Percentiles rank a stretch among this genome's conserved stretches.
These are phyloP conservation scores for Stephania yunnanensis DNA, from an alignment of 164 flowering plant species.

Conservation along the genomic window DNA sequence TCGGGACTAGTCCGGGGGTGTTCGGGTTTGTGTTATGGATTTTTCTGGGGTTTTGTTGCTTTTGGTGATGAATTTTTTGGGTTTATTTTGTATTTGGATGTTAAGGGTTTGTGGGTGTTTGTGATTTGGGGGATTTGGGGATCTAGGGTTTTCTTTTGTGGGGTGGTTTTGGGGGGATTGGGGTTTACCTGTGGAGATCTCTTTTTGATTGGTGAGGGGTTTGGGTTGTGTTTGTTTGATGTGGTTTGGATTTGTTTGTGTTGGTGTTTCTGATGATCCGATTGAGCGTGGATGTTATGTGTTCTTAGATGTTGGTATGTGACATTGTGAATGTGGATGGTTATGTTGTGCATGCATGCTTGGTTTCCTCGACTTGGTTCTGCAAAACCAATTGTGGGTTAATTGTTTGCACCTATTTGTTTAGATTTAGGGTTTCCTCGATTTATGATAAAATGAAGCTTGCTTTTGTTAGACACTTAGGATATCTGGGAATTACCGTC, in stretches of 20 bases:
- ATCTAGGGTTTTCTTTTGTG: background rate
- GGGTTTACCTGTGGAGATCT: background rate
- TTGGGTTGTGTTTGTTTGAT: slow-evolving; percentile 5
- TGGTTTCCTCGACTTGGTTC: background rate
- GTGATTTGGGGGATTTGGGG: background rate
- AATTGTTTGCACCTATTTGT: no score
- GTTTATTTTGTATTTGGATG: background rate
- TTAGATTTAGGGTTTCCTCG: no score
- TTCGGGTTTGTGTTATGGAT: background rate
- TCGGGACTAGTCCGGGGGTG: background rate
- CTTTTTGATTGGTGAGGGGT: background rate
- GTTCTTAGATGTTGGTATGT: slow-evolving; percentile 2
- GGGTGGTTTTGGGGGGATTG: background rate
- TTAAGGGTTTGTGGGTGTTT: background rate
- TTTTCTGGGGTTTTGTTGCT: background rate
- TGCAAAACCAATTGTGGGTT: background rate
- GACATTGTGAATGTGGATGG: background rate
- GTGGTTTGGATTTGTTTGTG: background rate
- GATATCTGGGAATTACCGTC: no score
- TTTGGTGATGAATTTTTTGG: background rate
- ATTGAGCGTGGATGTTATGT: background rate
- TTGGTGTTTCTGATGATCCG: background rate
- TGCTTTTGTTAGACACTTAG: no score
- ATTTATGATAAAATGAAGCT: no score
- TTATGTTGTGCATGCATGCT: background rate